phyloP scores from a whole-genome alignment of 2,329 filamentous ascomycete genomes.

The Thelonectria olida region DNA sequence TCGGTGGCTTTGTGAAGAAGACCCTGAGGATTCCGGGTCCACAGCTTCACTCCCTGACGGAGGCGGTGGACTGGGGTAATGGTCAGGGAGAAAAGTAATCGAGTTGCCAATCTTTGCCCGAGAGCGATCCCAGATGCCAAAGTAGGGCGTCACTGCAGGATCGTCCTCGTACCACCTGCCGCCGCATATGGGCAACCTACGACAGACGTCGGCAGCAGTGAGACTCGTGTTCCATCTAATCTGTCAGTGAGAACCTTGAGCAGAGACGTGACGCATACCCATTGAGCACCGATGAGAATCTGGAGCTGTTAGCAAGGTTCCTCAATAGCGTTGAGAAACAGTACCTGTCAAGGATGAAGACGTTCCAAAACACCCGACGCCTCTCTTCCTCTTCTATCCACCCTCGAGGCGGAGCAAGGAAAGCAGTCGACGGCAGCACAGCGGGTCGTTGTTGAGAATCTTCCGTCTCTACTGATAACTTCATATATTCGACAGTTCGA shows the following conservation, averaged over 20 bases:
- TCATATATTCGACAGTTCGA: constrained; percentile 43
- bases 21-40: constrained; percentile 12
- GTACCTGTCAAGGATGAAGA: constrained; percentile 45
- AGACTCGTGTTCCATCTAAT: constrained; percentile 46
- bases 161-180: constrained; percentile 51
- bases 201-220: constrained; percentile 43
- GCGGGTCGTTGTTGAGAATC: constrained; percentile 21
- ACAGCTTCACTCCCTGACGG: constrained; percentile 15
- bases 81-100: constrained; percentile 48
- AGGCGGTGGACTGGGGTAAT: constrained; percentile 40
- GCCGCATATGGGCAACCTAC: constrained; percentile 49
- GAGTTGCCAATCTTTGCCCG: constrained; percentile 50
- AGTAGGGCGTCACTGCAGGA: constrained; percentile 52
- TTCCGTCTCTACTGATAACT: constrained; percentile 40
- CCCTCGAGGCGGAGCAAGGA: constrained; percentile 30
- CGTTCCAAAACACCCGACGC: constrained; percentile 45
- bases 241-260: background rate
- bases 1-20: background rate
- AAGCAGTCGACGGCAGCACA: constrained; percentile 4
- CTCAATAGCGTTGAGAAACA: background rate
- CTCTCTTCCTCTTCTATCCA: constrained; percentile 47
- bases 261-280: constrained; percentile 21
- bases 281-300: constrained; percentile 37
- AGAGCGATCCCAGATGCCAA: constrained; percentile 56
- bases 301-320: background rate